phyloP scores from a whole-genome alignment of 768 basidiomycete genomes.

The Galerina marginata region DNA sequence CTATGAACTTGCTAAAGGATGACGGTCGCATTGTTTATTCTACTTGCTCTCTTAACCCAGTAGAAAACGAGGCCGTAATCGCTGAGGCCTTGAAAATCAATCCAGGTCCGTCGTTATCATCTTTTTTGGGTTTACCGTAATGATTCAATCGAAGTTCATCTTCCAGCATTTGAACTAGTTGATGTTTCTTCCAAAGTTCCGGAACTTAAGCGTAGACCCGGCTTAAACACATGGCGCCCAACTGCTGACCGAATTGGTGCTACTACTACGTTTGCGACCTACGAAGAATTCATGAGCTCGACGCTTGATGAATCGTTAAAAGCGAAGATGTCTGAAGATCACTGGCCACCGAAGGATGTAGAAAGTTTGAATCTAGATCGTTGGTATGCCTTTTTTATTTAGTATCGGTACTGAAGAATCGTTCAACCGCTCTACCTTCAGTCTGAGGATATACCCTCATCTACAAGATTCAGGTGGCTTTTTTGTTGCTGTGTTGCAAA shows the following conservation, averaged over 20 bases:
- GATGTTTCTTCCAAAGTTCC: conserved; percentile 79
- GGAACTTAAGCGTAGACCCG: conserved; percentile 74
- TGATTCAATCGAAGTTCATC: neutral
- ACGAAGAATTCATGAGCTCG: conserved; percentile 61
- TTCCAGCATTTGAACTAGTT: conserved; percentile 74
- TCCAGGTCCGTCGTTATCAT: conserved; percentile 52
- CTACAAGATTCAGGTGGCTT: conserved; percentile 97
- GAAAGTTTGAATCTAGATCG: conserved; percentile 65
- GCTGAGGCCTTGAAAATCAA: conserved; percentile 78
- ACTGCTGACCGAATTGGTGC: conserved; percentile 60
- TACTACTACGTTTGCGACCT: conserved; percentile 59
- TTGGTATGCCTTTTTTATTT: conserved; percentile 56
- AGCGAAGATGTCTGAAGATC: conserved; percentile 68
- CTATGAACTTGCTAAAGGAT: conserved; percentile 83
- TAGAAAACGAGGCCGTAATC: conserved; percentile 97
- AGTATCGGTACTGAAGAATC: neutral
- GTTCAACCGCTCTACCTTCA: conserved; percentile 31
- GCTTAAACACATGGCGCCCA: conserved; percentile 80
- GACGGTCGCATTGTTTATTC: conserved; percentile 97
- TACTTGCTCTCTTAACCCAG: conserved; percentile 95
- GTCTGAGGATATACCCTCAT: conserved; percentile 92
- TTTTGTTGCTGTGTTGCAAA: conserved; percentile 90
- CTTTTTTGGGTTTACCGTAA: neutral
- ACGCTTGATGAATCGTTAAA: conserved; percentile 55
- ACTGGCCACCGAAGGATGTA: conserved; percentile 82